phyloP scores from a whole-genome alignment of 108 stramenopile genomes.

The Cyclotella choctawhatcheeana region DNA sequence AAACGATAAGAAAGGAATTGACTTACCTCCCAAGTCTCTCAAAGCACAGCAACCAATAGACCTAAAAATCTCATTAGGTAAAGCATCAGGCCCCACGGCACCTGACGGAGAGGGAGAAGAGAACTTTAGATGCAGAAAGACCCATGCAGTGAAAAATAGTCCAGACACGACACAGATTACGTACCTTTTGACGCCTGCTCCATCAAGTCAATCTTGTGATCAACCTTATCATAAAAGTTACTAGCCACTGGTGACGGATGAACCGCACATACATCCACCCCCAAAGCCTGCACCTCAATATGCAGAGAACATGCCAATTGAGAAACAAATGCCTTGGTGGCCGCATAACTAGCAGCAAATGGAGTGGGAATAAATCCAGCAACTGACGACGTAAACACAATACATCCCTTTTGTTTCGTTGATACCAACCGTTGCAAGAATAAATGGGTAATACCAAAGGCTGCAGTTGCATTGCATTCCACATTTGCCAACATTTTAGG shows the following conservation, averaged over 20 bases:
- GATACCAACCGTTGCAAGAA: slow-evolving; percentile 81
- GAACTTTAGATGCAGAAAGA: too few relatives aligned
- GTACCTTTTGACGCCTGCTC: slow-evolving; percentile 89
- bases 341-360: slow-evolving; percentile 97
- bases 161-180: too few relatives aligned
- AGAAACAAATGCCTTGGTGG: slow-evolving; percentile 98
- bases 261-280: slow-evolving; percentile 97
- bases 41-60: slow-evolving; percentile 91
- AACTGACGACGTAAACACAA: slow-evolving; percentile 97
- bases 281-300: slow-evolving; percentile 85
- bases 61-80: slow-evolving; percentile 92
- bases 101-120: too few relatives aligned
- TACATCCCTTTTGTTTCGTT: slow-evolving; percentile 85
- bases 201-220: slow-evolving; percentile 93
- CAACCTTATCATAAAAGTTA: slow-evolving; percentile 95
- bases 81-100: slow-evolving; percentile 87
- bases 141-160: too few relatives aligned
- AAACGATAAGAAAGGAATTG: too few relatives aligned
- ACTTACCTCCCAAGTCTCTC: slow-evolving; percentile 85
- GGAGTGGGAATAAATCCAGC: slow-evolving; percentile 98
- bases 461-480: slow-evolving; percentile 98
- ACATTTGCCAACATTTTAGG: slow-evolving; percentile 92
- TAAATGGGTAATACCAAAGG: slow-evolving; percentile 94
- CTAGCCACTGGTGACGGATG: slow-evolving; percentile 97
- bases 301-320: slow-evolving; percentile 90